Conservation (phyloP, 257 asterid species). For the Scutellaria minor region DNA sequence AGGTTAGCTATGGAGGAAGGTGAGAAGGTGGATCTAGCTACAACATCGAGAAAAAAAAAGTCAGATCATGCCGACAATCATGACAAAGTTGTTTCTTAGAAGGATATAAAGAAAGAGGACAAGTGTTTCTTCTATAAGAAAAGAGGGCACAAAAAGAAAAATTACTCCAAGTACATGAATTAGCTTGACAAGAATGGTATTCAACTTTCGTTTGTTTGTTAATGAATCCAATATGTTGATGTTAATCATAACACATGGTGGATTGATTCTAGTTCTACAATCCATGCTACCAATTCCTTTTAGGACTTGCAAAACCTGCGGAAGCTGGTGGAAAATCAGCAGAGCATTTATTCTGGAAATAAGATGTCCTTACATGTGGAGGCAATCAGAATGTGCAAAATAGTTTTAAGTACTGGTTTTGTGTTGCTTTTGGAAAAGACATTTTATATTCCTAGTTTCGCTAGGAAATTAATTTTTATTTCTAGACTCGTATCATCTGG, state of each 20-base stretch:
- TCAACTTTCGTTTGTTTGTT: slow-evolving; percentile 14
- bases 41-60: not conserved
- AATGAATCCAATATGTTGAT: slow-evolving; percentile 22
- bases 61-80: not conserved
- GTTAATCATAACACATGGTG: slow-evolving; percentile 19
- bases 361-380: slow-evolving; percentile 25
- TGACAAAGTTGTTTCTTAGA: not conserved
- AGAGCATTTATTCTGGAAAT: slow-evolving; percentile 14
- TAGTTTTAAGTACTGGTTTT: slow-evolving; percentile 6
- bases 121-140: no score
- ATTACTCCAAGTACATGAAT: not conserved
- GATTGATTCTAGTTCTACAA: not conserved
- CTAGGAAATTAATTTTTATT: slow-evolving; percentile 15
- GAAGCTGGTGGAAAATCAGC: not conserved
- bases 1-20: slow-evolving; percentile 10
- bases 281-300: not conserved
- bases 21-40: slow-evolving; percentile 8
- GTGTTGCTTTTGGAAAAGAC: slow-evolving; percentile 9
- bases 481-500: slow-evolving; percentile 16
- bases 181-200: slow-evolving; percentile 8
- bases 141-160: no score
- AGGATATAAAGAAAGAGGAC: not conserved
- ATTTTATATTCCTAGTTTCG: not conserved
- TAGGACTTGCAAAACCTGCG: slow-evolving; percentile 11
- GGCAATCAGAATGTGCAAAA: slow-evolving; percentile 5